Percentiles rank a stretch among this genome's conserved stretches.
These are phyloP conservation scores for Astragalus membranaceus DNA, from an alignment of 306 rosid genomes.

Conservation along the genomic window DNA sequence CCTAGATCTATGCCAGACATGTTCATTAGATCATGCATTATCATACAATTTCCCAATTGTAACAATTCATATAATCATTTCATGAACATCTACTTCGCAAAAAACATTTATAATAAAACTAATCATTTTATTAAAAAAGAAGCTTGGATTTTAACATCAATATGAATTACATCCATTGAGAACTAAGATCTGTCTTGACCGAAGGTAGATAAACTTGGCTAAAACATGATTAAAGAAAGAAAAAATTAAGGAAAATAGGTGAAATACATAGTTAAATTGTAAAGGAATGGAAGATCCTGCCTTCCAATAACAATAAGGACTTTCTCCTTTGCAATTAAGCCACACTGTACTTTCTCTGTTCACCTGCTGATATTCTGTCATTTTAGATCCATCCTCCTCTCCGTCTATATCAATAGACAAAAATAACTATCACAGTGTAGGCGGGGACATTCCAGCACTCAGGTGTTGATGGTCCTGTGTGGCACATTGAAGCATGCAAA, in stretches of 20 bases:
- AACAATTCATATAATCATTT: not conserved
- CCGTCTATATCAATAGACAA: too few species aligned
- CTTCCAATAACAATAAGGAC: too few species aligned
- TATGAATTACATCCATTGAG: not conserved
- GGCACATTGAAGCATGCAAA: too few species aligned
- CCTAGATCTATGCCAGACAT: not conserved
- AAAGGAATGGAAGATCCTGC: too few species aligned
- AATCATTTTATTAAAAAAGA: not conserved
- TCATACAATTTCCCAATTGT: not conserved
- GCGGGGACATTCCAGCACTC: too few species aligned
- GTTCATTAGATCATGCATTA: not conserved
- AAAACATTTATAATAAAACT: not conserved
- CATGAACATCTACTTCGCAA: not conserved
- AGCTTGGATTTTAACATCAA: not conserved
- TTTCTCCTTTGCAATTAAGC: too few species aligned
- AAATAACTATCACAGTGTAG: too few species aligned
- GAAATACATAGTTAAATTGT: too few species aligned
- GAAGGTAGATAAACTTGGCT: not conserved
- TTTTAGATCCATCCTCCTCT: too few species aligned
- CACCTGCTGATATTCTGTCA: too few species aligned
- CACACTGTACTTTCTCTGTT: too few species aligned
- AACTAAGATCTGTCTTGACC: not conserved
- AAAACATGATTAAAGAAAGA: not conserved
- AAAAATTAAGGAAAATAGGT: not conserved
- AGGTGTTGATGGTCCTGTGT: too few species aligned